Evolutionary conservation across 2,329 filamentous ascomycete species (phyloP).

Genomic region (Metarhizium anisopliae): DNA sequence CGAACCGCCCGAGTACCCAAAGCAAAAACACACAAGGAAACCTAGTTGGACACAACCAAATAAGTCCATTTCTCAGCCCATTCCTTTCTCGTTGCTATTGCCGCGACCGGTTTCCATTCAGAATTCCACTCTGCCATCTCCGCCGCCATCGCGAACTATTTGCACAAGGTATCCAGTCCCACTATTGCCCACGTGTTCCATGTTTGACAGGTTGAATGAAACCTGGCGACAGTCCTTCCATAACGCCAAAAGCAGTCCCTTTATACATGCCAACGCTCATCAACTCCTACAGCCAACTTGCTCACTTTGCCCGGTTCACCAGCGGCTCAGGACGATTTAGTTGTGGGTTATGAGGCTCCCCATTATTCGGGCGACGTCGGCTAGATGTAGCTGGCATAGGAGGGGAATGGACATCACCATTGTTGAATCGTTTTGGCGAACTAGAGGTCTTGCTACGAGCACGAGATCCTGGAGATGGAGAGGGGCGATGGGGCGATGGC

Average conservation of each 20-base stretch:
- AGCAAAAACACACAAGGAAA: neutral
- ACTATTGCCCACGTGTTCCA: neutral
- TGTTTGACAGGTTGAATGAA: neutral
- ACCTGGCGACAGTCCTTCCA: neutral
- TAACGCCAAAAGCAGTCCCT: neutral
- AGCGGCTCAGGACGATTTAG: slow-evolving; percentile 19
- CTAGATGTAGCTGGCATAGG: slow-evolving; percentile 18
- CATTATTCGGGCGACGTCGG: slow-evolving; percentile 13
- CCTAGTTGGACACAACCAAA: neutral
- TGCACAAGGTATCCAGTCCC: neutral
- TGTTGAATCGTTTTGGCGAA: slow-evolving; percentile 2
- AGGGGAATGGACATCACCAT: slow-evolving; percentile 7
- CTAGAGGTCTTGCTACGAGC: neutral
- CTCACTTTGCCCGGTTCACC: slow-evolving; percentile 19
- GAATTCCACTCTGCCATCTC: neutral
- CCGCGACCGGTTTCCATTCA: neutral
- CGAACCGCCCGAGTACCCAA: no score
- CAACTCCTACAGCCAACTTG: neutral
- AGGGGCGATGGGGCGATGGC: slow-evolving; percentile 18
- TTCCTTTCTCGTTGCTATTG: no score
- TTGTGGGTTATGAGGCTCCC: slow-evolving; percentile 3
- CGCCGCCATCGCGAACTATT: neutral
- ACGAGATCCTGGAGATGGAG: slow-evolving; percentile 6
- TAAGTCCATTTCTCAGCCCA: no score
- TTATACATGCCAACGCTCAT: neutral